These are phyloP conservation scores for Collybia nuda DNA, from an alignment of 768 basidiomycete genomes.

Conservation along the genomic window DNA sequence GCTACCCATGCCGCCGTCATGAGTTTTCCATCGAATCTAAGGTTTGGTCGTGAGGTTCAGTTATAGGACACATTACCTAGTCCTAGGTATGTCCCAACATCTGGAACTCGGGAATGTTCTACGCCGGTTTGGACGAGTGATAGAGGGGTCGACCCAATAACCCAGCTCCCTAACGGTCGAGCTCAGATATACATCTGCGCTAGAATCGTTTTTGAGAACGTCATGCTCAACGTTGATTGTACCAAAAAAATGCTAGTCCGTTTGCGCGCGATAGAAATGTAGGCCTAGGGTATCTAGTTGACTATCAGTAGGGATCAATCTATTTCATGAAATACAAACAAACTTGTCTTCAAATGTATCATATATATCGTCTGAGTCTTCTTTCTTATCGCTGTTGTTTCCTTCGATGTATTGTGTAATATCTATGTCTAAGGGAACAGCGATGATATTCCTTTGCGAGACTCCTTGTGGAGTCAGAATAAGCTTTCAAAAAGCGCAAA, in stretches of 20 bases:
- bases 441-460: constrained; percentile 77
- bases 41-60: constrained; percentile 2
- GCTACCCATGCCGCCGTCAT: constrained; percentile 58
- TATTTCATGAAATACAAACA: background rate
- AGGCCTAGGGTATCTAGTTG: constrained; percentile 1
- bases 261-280: constrained; percentile 28
- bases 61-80: constrained; percentile 39
- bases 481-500: constrained; percentile 56
- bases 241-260: constrained; percentile 70
- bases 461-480: constrained; percentile 55
- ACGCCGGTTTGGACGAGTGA: constrained; percentile 82
- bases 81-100: constrained; percentile 45
- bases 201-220: constrained; percentile 34
- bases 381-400: constrained; percentile 18
- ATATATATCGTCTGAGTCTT: constrained; percentile 19
- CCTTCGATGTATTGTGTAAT: constrained; percentile 18
- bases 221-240: constrained; percentile 77
- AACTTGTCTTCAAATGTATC: no score
- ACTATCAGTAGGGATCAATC: background rate
- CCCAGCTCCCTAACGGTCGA: constrained; percentile 71
- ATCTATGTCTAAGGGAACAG: constrained; percentile 61
- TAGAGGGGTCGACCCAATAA: constrained; percentile 74
- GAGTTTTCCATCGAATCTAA: constrained; percentile 63
- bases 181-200: constrained; percentile 50
- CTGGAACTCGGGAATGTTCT: constrained; percentile 64